Evolutionary conservation across 179 eudicot species (phyloP), one percentile per base, ranked within the genome.

Genomic region (Beta lomatogona): DNA sequence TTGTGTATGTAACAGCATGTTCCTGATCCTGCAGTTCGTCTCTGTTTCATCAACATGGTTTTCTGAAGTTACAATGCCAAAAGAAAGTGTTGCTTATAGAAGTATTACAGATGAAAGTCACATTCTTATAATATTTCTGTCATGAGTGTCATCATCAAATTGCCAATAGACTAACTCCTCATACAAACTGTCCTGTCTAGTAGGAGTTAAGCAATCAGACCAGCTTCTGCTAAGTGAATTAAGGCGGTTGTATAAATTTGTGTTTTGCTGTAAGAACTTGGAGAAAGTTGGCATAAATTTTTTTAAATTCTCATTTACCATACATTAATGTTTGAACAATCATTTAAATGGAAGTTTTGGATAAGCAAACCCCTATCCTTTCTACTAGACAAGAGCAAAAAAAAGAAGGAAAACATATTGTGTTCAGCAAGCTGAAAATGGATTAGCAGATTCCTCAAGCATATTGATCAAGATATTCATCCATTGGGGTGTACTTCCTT

Each of bases 401-500:
- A 48, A 48, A n/a, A 48, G 9, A 4, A 9, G 9, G 53, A 7
- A 48, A 48, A 36, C 3, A 9, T 5, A 48, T 1, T 48, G 53
- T 48, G 53, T 48, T 48, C 53, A 61, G 14, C 11, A n/a, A 22
- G 31, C 5, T 11, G 15, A 31, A 41, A 7, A 13, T 8, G 44
- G 22, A 12, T 5, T 59, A 75, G 9, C 8, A 1, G 18, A 55
- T 2, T 4, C 53, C 73, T 82, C 61, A 77, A 16, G 50, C 22
- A 21, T 57, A 74, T 10, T 46, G 61, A 28, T 69, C 36, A 60
- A 82, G 84, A 64, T 64, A 50, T 12, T 82, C 84, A 70, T 77
- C 80, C 14, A 70, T 57, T 9, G 84, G 69, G 13, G 83, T 76
- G 75, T 76, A 82, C 71, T 76, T 70, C 13, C 71, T 13, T 82